Base-by-base conservation (phyloP, 2,329 filamentous ascomycete genomes). In the Cytospora schulzeri region DNA sequence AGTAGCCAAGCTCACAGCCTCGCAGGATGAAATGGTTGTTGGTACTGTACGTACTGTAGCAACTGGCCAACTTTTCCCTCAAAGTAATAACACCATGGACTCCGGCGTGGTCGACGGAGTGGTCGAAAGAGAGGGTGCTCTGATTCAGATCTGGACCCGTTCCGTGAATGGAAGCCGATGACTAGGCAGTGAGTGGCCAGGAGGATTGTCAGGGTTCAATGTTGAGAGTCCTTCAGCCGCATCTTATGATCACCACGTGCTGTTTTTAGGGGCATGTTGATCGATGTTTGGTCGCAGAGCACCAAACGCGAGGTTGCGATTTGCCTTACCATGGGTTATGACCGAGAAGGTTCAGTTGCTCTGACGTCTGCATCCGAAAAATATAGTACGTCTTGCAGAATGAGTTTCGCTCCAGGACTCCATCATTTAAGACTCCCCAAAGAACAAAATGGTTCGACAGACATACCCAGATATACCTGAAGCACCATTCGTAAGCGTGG, bases 201-300 rank as follows among this genome's bases (percentile, higher is more conserved):
- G 17, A n/a, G 38, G 17, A 41, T 41, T n/a, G 15, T 24, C 9
- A 29, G 12, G 59, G 35, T 11, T 26, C 22, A 28, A 9, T 17
- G 26, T 19, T 28, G 12, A 26, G 12, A 17, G 17, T 15, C 28
- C 3, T 14, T 38, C 52, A 62, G 59, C 59, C 59, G 54, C 58
- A 54, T 31, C 52, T 28, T 50, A 8, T 12, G 28, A 54, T 26
- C 52, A 56, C 59, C 52, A 62, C 59, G 59, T 62, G 59, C 51
- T 45, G n/a, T 22, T n/a, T 2, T 3, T n/a, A 38, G 29, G 29
- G 29, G 29, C 50, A 31, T 53, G 50, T 35, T 15, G 58, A 60
- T 60, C 50, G 38, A 12, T n/a, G 33, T 29, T 60, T n/a, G 58
- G 53, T 60, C 58, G 26, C 48, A 45, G 1, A 6, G 4, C 51